Percentiles rank a stretch among this genome's conserved stretches.
Conservation (phyloP, 495 filamentous ascomycete genomes). For the Achaetomiella virescens region DNA sequence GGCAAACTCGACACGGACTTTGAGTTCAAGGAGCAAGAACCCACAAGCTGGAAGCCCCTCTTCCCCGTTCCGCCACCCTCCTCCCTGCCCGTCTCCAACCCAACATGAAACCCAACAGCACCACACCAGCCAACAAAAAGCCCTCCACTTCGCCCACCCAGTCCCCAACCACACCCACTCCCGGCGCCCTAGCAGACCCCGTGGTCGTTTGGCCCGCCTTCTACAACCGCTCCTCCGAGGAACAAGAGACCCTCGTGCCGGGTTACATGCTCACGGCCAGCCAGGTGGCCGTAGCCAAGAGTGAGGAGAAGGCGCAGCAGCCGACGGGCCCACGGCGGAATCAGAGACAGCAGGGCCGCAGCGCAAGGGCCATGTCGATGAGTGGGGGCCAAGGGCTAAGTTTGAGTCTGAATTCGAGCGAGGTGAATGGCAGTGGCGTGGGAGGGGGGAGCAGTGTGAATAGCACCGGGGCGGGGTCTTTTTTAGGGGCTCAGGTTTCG, state of each 20-base stretch:
- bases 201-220: slow-evolving; percentile 21
- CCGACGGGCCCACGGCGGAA: background rate
- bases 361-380: background rate
- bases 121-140: background rate
- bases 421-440: background rate
- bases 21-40: background rate
- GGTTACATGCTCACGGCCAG: slow-evolving; percentile 10
- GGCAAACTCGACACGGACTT: background rate
- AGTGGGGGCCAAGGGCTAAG: background rate
- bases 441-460: background rate
- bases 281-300: background rate
- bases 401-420: too few species aligned
- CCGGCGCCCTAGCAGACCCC: background rate
- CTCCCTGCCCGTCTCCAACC: background rate
- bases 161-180: too few species aligned
- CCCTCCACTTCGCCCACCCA: background rate
- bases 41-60: background rate
- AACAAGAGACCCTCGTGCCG: background rate
- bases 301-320: slow-evolving; percentile 13
- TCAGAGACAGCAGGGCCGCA: background rate
- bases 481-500: slow-evolving; percentile 17
- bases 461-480: slow-evolving; percentile 8
- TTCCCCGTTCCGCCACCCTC: background rate
- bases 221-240: background rate
- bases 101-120: background rate